These are phyloP conservation scores for Zychaea mexicana DNA, from an alignment of 371 early-diverging fungal species.

Conservation along the genomic window DNA sequence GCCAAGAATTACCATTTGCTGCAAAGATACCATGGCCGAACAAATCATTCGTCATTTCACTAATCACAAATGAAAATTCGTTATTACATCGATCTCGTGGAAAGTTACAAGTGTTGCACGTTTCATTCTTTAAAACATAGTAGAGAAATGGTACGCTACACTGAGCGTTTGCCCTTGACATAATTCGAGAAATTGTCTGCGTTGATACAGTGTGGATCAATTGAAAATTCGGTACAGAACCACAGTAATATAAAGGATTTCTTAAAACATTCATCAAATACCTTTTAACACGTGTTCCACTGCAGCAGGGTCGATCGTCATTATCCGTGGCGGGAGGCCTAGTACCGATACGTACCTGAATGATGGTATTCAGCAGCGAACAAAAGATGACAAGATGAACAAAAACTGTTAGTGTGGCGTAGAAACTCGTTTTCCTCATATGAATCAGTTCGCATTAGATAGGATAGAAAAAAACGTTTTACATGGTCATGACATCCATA, in stretches of 20 bases:
- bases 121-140: neutral
- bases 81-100: too few species aligned
- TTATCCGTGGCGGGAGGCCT: slow-evolving; percentile 26
- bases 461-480: neutral
- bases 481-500: slow-evolving; percentile 4
- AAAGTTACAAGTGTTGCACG: too few species aligned
- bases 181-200: slow-evolving; percentile 51
- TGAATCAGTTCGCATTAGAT: slow-evolving; percentile 15
- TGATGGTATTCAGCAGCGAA: neutral
- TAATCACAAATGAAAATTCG: neutral
- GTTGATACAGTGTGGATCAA: neutral
- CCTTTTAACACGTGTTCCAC: slow-evolving; percentile 29
- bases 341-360: slow-evolving; percentile 23
- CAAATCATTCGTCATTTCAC: slow-evolving; percentile 18
- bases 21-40: slow-evolving; percentile 72
- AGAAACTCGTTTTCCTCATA: slow-evolving; percentile 17
- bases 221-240: neutral
- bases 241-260: neutral
- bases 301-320: slow-evolving; percentile 23
- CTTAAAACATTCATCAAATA: too few species aligned
- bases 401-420: neutral
- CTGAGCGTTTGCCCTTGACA: slow-evolving; percentile 38
- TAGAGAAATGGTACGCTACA: neutral
- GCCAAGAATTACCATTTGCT: slow-evolving; percentile 46
- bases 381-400: neutral